phyloP scores from a whole-genome alignment of 164 flowering plant species.

The Dillenia suffruticosa region DNA sequence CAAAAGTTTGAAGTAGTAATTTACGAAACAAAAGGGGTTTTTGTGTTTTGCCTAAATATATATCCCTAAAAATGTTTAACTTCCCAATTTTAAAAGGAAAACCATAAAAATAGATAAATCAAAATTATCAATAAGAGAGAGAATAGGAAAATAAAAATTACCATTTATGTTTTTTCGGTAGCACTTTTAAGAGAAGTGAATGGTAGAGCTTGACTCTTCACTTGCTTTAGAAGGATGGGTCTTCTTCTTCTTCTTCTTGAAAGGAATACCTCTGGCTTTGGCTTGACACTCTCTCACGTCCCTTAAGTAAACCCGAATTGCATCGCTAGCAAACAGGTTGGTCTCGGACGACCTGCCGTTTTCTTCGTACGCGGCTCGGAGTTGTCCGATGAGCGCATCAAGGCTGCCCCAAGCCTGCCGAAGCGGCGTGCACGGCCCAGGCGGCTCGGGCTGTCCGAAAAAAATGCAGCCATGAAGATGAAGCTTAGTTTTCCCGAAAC shows the following conservation, averaged over 20 bases:
- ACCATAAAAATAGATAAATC: no score
- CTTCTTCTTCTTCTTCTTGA: constrained; percentile 39
- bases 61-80: no score
- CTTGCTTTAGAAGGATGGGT: not conserved
- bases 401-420: constrained; percentile 47
- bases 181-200: no score
- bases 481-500: constrained; percentile 39
- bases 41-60: no score
- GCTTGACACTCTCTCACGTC: constrained; percentile 34
- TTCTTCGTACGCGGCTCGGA: constrained; percentile 38
- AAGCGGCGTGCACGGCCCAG: constrained; percentile 32
- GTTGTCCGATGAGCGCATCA: constrained; percentile 34
- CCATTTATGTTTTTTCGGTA: no score
- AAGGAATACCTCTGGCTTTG: constrained; percentile 37
- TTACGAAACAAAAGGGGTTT: no score
- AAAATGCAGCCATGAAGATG: constrained; percentile 27
- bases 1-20: no score
- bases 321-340: constrained; percentile 34
- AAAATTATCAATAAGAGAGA: no score
- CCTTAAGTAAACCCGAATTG: constrained; percentile 29
- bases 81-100: no score
- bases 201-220: no score
- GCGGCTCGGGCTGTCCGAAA: constrained; percentile 32
- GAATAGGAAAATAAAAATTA: no score
- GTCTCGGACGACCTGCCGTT: constrained; percentile 34